Conservation (phyloP, 192 early-diverging fungal species). For the Rhizoclosmatium globosum region DNA sequence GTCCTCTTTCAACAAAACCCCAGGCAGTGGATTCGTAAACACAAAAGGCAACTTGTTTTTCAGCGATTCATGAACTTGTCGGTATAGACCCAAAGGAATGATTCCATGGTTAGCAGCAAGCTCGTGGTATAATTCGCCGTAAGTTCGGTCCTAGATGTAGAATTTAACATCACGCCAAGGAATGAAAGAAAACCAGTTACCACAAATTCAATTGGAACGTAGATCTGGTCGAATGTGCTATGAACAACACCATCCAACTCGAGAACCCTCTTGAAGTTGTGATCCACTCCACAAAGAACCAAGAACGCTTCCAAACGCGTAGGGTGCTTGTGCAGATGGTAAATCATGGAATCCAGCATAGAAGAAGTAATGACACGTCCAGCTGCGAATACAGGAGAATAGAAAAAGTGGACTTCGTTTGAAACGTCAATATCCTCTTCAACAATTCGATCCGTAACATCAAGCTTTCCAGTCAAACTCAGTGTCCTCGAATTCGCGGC, state of each 20-base stretch:
- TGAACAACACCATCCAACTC: slow-evolving; percentile 17
- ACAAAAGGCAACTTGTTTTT: slow-evolving; percentile 72
- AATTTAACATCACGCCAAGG: not conserved
- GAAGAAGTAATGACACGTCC: slow-evolving; percentile 66
- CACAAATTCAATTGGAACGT: slow-evolving; percentile 54
- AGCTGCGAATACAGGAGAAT: slow-evolving; percentile 69
- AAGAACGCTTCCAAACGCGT: slow-evolving; percentile 68
- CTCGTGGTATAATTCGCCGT: slow-evolving; percentile 54
- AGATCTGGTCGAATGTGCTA: slow-evolving; percentile 45
- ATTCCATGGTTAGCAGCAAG: slow-evolving; percentile 58
- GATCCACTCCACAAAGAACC: slow-evolving; percentile 64
- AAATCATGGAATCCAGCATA: slow-evolving; percentile 49
- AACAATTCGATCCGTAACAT: not conserved
- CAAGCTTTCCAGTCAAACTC: not conserved
- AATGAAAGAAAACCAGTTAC: slow-evolving; percentile 23
- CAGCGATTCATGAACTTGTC: slow-evolving; percentile 19
- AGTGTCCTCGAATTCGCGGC: not conserved
- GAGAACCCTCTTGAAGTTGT: slow-evolving; percentile 4
- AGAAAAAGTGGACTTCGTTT: slow-evolving; percentile 39
- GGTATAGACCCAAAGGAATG: slow-evolving; percentile 59
- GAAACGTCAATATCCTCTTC: slow-evolving; percentile 2
- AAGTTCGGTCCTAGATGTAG: slow-evolving; percentile 47
- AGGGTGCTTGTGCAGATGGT: slow-evolving; percentile 58
- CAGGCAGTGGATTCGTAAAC: slow-evolving; percentile 70
- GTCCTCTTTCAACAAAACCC: slow-evolving; percentile 54